Conservation (phyloP, 768 basidiomycete genomes). For the Rossbeevera mucosa region DNA sequence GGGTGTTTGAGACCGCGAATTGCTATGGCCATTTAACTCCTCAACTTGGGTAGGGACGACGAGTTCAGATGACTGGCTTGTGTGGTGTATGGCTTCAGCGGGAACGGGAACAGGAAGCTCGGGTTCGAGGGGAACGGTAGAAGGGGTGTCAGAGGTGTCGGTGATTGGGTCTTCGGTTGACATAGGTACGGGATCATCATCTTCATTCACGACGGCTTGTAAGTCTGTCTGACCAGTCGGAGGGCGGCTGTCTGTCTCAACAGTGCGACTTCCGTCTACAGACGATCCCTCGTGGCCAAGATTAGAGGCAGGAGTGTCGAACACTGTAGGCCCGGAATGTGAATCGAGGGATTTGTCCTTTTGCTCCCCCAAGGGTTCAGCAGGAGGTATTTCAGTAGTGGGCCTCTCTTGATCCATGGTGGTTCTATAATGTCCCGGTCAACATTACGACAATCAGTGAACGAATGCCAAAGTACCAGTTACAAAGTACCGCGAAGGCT, state of each 20-base stretch:
- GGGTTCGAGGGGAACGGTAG: conserved; percentile 6
- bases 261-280: neutral
- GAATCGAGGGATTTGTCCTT: conserved; percentile 4
- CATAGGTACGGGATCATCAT: neutral
- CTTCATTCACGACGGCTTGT: conserved; percentile 1
- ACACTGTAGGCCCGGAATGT: conserved; percentile 5
- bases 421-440: neutral
- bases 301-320: neutral
- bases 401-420: conserved; percentile 19
- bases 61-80: conserved; percentile 5
- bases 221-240: neutral
- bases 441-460: neutral
- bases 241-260: neutral
- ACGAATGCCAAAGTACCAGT: neutral
- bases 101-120: neutral
- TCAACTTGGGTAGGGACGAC: conserved; percentile 2
- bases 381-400: conserved; percentile 1
- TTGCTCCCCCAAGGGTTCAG: conserved; percentile 2
- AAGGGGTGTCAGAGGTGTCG: conserved; percentile 1
- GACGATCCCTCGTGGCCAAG: neutral
- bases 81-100: conserved; percentile 3
- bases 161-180: neutral
- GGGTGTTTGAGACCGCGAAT: conserved; percentile 19
- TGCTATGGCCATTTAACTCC: conserved; percentile 14
- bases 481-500: neutral